Evolutionary conservation across 1,284 basidiomycete genomes (phyloP).

Genomic region (Sanguinoderma infundibulare): DNA sequence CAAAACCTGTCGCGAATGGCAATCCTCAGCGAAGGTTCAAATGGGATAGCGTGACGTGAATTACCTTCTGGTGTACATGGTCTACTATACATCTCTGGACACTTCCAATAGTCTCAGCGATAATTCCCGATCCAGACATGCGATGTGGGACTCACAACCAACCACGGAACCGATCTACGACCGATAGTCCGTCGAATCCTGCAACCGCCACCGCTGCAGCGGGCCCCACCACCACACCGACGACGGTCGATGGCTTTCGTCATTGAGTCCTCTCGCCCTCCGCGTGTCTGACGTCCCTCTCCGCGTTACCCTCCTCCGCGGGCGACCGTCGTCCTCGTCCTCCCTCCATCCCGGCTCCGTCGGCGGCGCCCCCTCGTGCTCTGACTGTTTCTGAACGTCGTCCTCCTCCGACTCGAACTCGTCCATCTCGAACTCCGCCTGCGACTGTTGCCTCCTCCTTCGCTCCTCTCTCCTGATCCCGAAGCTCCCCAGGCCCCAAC

Average conservation of each 20-base stretch:
- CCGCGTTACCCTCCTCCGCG: conserved; percentile 20
- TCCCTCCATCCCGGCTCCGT: conserved; percentile 29
- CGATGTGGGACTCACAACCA: neutral
- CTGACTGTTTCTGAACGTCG: conserved; percentile 26
- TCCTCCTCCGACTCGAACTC: conserved; percentile 25
- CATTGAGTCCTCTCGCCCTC: conserved; percentile 16
- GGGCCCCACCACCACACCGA: conserved; percentile 83
- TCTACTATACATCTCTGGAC: neutral
- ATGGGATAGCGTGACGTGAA: neutral
- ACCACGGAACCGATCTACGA: neutral
- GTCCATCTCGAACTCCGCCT: conserved; percentile 27
- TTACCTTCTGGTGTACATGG: neutral
- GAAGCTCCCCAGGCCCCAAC: conserved; percentile 78
- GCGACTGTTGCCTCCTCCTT: conserved; percentile 28
- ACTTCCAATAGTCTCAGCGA: neutral
- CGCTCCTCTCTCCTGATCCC: conserved; percentile 47
- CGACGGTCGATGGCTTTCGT: conserved; percentile 34
- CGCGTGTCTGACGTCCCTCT: conserved; percentile 10
- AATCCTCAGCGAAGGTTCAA: neutral
- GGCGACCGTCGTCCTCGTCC: conserved; percentile 11
- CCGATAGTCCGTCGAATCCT: conserved; percentile 75
- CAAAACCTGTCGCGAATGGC: neutral
- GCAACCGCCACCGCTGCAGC: conserved; percentile 69
- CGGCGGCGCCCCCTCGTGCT: conserved; percentile 23
- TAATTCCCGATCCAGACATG: neutral